Base-by-base conservation (phyloP, 164 flowering plant species). In the Tetrastigma voinierianum region DNA sequence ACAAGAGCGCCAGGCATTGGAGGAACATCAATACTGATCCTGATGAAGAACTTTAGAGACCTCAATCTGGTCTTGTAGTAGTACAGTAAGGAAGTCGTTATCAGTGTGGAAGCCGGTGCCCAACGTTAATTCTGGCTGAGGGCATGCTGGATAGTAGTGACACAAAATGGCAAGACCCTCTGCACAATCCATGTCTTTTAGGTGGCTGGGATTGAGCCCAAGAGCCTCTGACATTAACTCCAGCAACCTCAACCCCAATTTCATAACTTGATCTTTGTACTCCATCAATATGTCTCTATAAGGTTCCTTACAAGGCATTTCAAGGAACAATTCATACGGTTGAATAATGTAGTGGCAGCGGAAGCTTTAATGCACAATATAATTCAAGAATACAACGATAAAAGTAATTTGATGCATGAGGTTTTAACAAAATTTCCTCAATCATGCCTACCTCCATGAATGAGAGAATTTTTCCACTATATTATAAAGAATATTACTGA, bases 141-240 rank as follows among this genome's bases (percentile, higher is more conserved):
- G 87, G 64, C 87, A 83, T 0, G 80, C 60, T 1, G 85, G 87
- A 58, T 81, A 81, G 73, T 83, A 83, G 55, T 81, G 83, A 13
- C 69, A 58, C 0, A 65, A 0, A 1, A 73, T 1, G 10, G n/a
- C 11, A 14, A 52, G 51, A 1, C 76, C 76, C 51, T 75, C 45
- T 1, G 55, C 45, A 40, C 81, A 77, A 0, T 52, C 77, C 58
- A 77, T 69, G 16, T 64, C 71, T 21, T 58, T 53, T 17, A 77
- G 57, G 43, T 72, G 61, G 14, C 61, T 20, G 2, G 74, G 63
- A 0, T 51, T 52, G 10, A 81, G 74, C 46, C 79, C 78, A 1
- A 81, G 61, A 16, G 74, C 67, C 70, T 70, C 72, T 0, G 84
- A 72, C 12, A 81, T 4, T 15, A 78, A 46, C 59, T 70, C 74